Evolutionary conservation across 208 protist species (phyloP).

Genomic region (Leptomonas pyrrhocoris): DNA sequence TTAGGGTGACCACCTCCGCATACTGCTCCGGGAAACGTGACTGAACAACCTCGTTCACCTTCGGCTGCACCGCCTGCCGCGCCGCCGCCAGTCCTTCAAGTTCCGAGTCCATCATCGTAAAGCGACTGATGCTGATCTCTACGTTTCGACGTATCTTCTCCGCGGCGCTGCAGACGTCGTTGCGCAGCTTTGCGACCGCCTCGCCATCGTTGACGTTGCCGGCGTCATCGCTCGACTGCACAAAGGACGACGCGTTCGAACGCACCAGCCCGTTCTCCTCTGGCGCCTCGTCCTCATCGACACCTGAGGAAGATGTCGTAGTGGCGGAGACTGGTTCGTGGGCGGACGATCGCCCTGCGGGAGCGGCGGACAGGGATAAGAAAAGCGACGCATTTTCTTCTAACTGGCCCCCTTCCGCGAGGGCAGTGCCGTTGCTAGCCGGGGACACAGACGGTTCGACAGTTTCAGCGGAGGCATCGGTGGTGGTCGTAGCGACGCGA

Average conservation of each 20-base stretch:
- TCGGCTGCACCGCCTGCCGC: constrained; percentile 23
- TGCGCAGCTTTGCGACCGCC: constrained; percentile 22
- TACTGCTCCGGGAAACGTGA: constrained; percentile 14
- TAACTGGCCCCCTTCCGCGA: background rate
- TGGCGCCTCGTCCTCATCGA: background rate
- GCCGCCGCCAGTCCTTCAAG: constrained; percentile 24
- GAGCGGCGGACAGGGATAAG: constrained; percentile 17
- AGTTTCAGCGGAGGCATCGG: background rate
- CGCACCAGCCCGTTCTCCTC: constrained; percentile 23
- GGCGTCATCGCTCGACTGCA: constrained; percentile 8
- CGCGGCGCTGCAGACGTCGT: constrained; percentile 13
- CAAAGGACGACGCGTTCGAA: background rate
- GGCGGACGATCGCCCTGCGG: constrained; percentile 20
- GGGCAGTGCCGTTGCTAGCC: background rate
- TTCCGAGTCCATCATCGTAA: constrained; percentile 24
- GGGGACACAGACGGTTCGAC: background rate
- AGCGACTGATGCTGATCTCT: constrained; percentile 23
- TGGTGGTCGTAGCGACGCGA: background rate
- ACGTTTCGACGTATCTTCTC: constrained; percentile 28
- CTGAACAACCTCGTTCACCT: constrained; percentile 25
- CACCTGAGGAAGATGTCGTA: constrained; percentile 3
- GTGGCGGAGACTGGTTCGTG: constrained; percentile 20
- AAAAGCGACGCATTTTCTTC: constrained; percentile 1
- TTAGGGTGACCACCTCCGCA: constrained; percentile 54
- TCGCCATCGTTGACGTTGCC: constrained; percentile 12